phyloP scores from a whole-genome alignment of 345 rosid species.

The Euphorbia pulcherrima region DNA sequence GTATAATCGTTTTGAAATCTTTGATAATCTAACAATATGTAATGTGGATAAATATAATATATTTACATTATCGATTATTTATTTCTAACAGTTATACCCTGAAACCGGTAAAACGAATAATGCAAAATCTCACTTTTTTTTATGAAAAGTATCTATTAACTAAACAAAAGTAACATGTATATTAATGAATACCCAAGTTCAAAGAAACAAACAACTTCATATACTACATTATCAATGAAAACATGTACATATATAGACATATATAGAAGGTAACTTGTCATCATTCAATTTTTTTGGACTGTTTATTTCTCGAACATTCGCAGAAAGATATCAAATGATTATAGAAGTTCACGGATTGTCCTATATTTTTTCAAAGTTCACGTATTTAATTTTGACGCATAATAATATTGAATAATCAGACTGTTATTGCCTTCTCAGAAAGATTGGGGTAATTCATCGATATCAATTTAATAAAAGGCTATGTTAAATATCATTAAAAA shows the following conservation, averaged over 20 bases:
- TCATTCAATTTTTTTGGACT: background rate
- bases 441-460: background rate
- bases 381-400: background rate
- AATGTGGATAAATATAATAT: too few species aligned
- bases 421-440: background rate
- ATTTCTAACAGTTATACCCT: too few species aligned
- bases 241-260: too few species aligned
- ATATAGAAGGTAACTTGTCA: background rate
- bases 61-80: too few species aligned
- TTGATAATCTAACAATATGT: too few species aligned
- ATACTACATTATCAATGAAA: background rate
- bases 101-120: too few species aligned
- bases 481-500: too few species aligned
- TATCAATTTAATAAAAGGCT: background rate
- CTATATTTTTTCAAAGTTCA: background rate
- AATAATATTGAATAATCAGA: background rate
- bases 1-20: too few species aligned
- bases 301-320: background rate
- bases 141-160: too few species aligned
- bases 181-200: background rate
- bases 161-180: background rate
- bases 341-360: background rate
- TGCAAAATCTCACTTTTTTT: too few species aligned
- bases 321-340: background rate
- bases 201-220: too few species aligned